Evolutionary conservation across 2,329 filamentous ascomycete genomes (phyloP).

Genomic region (Trichoderma koningii): DNA sequence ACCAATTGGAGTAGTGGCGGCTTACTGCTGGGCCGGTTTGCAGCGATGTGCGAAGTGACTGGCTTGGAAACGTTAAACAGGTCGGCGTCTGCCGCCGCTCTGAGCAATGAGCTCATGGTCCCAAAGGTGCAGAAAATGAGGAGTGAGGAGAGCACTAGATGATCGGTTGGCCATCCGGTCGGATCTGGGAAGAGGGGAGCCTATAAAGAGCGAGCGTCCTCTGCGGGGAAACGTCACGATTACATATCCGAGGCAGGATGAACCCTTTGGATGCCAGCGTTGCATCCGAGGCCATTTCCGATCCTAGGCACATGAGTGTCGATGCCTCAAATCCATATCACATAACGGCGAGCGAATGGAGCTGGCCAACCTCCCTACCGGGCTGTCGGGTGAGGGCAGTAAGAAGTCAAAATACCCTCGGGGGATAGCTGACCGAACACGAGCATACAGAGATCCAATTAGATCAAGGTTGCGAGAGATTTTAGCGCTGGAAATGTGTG

Average conservation of each 20-base stretch:
- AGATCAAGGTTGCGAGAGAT: too few relatives aligned
- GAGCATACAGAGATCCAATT: too few relatives aligned
- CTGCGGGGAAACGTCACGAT: constrained; percentile 24
- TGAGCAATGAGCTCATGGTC: background rate
- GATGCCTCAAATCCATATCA: too few relatives aligned
- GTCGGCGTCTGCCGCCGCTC: background rate
- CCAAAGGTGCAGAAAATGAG: background rate
- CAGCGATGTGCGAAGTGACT: background rate
- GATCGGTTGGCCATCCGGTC: background rate
- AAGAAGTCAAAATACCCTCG: too few relatives aligned
- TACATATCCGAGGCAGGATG: background rate
- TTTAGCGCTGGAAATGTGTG: too few relatives aligned
- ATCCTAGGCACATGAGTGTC: background rate
- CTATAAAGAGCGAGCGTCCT: background rate
- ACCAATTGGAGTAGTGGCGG: constrained; percentile 4
- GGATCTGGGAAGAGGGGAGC: background rate
- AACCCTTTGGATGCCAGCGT: background rate
- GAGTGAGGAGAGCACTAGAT: background rate
- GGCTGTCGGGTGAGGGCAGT: too few relatives aligned
- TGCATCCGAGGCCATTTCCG: background rate
- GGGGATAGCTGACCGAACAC: too few relatives aligned
- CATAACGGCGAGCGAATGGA: too few relatives aligned
- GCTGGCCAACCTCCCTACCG: too few relatives aligned
- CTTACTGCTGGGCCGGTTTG: constrained; percentile 14
- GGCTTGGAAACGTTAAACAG: background rate